These are phyloP conservation scores for Yarrowia keelungensis DNA, from an alignment of 805 yeast genomes.

Conservation along the genomic window DNA sequence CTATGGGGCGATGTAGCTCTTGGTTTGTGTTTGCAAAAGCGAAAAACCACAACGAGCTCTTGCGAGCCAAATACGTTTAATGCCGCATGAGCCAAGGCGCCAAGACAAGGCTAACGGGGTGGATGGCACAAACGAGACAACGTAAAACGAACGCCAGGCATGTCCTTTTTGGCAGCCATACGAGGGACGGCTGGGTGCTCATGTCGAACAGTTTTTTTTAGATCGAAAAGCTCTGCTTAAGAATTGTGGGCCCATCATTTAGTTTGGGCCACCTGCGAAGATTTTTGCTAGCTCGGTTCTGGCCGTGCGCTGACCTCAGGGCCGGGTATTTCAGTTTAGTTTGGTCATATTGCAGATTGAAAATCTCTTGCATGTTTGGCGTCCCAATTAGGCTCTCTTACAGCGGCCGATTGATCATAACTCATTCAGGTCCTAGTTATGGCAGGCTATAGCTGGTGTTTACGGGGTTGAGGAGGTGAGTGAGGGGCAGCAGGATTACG, in stretches of 20 bases:
- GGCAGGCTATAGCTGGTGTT: no score
- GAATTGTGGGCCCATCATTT: no score
- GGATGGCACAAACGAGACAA: constrained; percentile 4
- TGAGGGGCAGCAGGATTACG: no score
- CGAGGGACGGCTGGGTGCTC: no score
- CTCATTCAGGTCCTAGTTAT: neutral
- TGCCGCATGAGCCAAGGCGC: constrained; percentile 36
- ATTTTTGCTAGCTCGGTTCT: neutral
- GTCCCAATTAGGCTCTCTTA: constrained; percentile 12
- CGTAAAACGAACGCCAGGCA: neutral
- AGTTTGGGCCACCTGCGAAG: neutral
- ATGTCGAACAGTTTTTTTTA: no score
- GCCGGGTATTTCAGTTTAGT: constrained; percentile 30
- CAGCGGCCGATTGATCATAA: neutral
- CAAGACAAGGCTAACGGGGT: constrained; percentile 20
- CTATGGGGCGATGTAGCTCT: constrained; percentile 3
- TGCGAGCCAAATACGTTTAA: constrained; percentile 12
- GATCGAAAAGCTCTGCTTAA: no score
- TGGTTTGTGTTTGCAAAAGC: neutral
- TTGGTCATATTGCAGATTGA: neutral
- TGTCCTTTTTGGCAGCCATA: neutral
- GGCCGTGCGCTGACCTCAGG: neutral
- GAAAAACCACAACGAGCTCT: neutral
- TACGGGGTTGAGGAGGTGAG: no score
- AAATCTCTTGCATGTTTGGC: constrained; percentile 16